Percentiles rank a stretch among this genome's conserved stretches.
Conservation (phyloP, 1,284 basidiomycete genomes). For the Trametes polyzona region DNA sequence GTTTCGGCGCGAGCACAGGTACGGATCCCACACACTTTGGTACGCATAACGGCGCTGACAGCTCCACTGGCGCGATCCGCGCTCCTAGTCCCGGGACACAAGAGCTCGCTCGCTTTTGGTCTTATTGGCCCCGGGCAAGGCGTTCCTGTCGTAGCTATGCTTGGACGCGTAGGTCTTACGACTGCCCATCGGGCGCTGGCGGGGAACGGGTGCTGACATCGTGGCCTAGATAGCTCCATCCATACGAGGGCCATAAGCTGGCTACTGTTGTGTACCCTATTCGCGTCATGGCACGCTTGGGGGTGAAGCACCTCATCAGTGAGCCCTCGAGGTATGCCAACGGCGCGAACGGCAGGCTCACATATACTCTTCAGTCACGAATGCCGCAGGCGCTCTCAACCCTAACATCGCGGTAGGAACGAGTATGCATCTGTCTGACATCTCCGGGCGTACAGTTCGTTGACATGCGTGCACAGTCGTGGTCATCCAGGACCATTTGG, state of each 20-base stretch:
- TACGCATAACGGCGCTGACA: neutral
- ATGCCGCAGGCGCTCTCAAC: slow-evolving; percentile 82
- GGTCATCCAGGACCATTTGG: slow-evolving; percentile 81
- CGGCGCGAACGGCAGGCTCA: neutral
- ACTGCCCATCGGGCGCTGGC: neutral
- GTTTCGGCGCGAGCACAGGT: slow-evolving; percentile 80
- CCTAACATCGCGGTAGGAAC: slow-evolving; percentile 77
- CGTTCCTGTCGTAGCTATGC: slow-evolving; percentile 82
- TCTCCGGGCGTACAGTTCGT: too few relatives aligned
- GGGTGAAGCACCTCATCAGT: slow-evolving; percentile 78
- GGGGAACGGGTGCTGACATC: neutral
- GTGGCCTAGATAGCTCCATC: slow-evolving; percentile 63
- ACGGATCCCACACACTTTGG: slow-evolving; percentile 24
- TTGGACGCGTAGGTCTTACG: slow-evolving; percentile 64
- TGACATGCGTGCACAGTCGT: slow-evolving; percentile 55
- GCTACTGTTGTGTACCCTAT: slow-evolving; percentile 77
- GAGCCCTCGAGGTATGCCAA: slow-evolving; percentile 30
- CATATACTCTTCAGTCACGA: slow-evolving; percentile 62
- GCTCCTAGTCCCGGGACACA: slow-evolving; percentile 71
- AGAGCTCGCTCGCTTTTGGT: slow-evolving; percentile 79
- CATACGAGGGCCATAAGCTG: slow-evolving; percentile 79
- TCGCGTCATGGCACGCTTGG: slow-evolving; percentile 74
- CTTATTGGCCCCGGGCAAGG: slow-evolving; percentile 58
- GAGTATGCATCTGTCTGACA: slow-evolving; percentile 51
- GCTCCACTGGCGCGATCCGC: neutral